Percentiles rank a stretch among this genome's conserved stretches.
These are phyloP conservation scores for Selenicereus undatus DNA, from an alignment of 148 eudicot species.

Conservation along the genomic window DNA sequence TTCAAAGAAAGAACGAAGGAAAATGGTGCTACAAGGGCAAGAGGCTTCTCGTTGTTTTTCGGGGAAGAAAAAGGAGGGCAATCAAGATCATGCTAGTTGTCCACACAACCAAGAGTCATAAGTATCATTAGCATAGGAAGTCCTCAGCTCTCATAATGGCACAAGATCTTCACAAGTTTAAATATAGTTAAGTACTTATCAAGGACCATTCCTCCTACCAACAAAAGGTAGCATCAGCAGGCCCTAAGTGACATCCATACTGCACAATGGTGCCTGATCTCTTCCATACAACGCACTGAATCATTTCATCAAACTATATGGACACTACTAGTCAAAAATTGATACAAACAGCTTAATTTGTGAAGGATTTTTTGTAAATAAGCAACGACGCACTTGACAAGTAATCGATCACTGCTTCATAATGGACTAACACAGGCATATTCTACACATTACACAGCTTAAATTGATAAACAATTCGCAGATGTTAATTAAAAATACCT, in stretches of 20 bases:
- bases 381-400: background rate
- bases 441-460: background rate
- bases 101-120: too few relatives aligned
- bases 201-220: background rate
- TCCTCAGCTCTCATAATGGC: background rate
- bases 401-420: background rate
- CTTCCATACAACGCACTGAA: background rate
- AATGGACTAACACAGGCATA: background rate
- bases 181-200: background rate
- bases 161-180: background rate
- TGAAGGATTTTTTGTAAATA: too few relatives aligned
- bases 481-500: background rate
- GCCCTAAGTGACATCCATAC: background rate
- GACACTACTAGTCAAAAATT: background rate
- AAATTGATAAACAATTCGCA: background rate
- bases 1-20: background rate
- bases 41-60: background rate
- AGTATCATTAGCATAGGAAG: too few relatives aligned
- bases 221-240: background rate
- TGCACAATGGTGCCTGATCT: background rate
- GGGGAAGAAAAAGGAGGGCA: too few relatives aligned
- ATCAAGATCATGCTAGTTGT: too few relatives aligned
- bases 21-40: background rate
- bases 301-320: background rate
- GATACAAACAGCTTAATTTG: background rate